Base-by-base conservation (phyloP, 202 grass and related monocot genomes). In the Dendrocalamus latiflorus region DNA sequence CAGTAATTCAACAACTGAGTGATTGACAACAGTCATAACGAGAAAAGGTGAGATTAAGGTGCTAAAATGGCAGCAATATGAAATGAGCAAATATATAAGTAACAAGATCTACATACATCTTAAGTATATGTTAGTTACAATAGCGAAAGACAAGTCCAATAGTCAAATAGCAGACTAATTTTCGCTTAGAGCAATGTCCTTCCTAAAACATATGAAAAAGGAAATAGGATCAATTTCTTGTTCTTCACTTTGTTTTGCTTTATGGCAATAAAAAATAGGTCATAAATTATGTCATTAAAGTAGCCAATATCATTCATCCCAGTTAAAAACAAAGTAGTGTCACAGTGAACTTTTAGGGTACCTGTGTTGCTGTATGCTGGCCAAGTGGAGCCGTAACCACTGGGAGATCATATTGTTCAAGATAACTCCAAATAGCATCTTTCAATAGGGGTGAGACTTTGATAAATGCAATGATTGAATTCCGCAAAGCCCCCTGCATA, bases 401-500 rank as follows among this genome's bases (percentile, higher is more conserved):
- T 1, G 93, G 95, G 60, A 98, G 92, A 74, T 98, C 95, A 68
- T 98, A 98, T 88, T 98, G 95, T 55, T 98, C 95, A 86, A 98
- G 90, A 76, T 83, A 95, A 88, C 75, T 95, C 95, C 95, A 98
- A 78, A 98, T 94, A 62, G 87, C 65, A 84, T 95, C 90, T 88
- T 94, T 98, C 33, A 93, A 65, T 30, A 88, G 51, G 34, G 90
- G 95, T 71, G 93, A 98, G n/a, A 98, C 92, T 86, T 91, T 95
- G 74, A 95, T 91, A 90, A 98, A 98, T 88, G 93, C 89, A 78
- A 83, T 82, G 59, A 98, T 88, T 50, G 92, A 76, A 86, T 89
- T 94, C 76, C 95, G 72, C 85, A 98, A 83, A 81, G 92, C 95
- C 24, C 95, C 92, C 95, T 98, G 70, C 58, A 85, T 25, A 86